A percentile compares a stretch with the other conserved stretches of the same genome.
Conservation (phyloP, 768 basidiomycete genomes). For the Suillus fuscotomentosus region DNA sequence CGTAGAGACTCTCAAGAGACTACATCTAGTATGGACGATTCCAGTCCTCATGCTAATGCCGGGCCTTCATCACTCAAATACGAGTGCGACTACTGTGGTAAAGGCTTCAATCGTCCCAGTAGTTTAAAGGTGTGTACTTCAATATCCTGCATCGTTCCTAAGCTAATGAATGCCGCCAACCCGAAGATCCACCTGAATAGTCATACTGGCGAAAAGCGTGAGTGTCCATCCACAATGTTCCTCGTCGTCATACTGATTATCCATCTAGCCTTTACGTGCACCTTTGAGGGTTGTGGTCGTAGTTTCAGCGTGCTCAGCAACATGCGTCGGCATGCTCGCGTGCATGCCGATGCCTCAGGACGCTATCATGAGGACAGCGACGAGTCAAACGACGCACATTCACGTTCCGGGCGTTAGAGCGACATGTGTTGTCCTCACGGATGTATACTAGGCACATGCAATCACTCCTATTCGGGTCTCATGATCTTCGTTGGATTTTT, state of each 20-base stretch:
- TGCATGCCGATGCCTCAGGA: conserved; percentile 44
- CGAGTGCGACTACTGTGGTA: conserved; percentile 76
- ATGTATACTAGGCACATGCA: neutral
- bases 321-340: conserved; percentile 83
- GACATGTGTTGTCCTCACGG: neutral
- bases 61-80: conserved; percentile 51
- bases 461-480: neutral
- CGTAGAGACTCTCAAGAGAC: conserved; percentile 17
- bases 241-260: conserved; percentile 11
- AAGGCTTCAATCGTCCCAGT: conserved; percentile 79
- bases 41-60: conserved; percentile 15
- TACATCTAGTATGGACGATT: conserved; percentile 10
- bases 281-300: conserved; percentile 72
- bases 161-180: conserved; percentile 11
- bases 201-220: conserved; percentile 84
- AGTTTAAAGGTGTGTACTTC: conserved; percentile 63
- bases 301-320: conserved; percentile 87
- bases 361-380: conserved; percentile 42
- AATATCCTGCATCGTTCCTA: conserved; percentile 2
- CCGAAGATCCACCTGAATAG: conserved; percentile 78
- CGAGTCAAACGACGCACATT: conserved; percentile 42
- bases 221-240: conserved; percentile 27
- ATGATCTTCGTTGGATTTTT: conserved; percentile 7
- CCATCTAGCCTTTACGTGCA: conserved; percentile 67
- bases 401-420: conserved; percentile 17